phyloP scores from a whole-genome alignment of 2,329 filamentous ascomycete species.

The Periglandula ipomoeae region DNA sequence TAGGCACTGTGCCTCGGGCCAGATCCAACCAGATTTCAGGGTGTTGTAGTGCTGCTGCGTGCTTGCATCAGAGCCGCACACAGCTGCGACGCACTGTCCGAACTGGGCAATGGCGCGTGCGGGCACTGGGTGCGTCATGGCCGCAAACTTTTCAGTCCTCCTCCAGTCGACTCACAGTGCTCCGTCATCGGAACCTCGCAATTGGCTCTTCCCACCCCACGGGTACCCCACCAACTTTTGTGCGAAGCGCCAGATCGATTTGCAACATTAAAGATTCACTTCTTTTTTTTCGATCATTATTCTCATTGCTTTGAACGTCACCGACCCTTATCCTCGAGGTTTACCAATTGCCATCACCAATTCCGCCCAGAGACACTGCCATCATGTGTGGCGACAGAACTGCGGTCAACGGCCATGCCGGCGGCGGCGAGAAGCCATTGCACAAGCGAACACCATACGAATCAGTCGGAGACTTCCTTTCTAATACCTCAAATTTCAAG shows the following conservation, averaged over 20 bases:
- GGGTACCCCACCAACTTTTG: constrained; percentile 2
- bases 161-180: neutral
- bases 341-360: too few relatives aligned
- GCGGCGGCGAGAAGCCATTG: constrained; percentile 1
- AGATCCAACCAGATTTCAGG: neutral
- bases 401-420: neutral
- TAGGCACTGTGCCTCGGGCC: too few relatives aligned
- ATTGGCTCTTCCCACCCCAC: constrained; percentile 2
- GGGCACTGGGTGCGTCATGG: constrained; percentile 2
- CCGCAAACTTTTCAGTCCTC: neutral
- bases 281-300: neutral
- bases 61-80: neutral
- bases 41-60: neutral
- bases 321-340: neutral
- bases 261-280: neutral
- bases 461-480: constrained; percentile 10
- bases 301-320: neutral
- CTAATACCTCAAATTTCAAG: constrained; percentile 12
- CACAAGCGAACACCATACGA: constrained; percentile 9
- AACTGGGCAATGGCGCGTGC: too few relatives aligned
- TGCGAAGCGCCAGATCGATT: neutral
- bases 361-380: neutral
- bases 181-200: constrained; percentile 3
- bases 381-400: constrained; percentile 4
- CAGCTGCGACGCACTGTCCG: too few relatives aligned